Evolutionary conservation across 2,329 filamentous ascomycete genomes (phyloP).

Genomic region (Microcyclosporella mali): DNA sequence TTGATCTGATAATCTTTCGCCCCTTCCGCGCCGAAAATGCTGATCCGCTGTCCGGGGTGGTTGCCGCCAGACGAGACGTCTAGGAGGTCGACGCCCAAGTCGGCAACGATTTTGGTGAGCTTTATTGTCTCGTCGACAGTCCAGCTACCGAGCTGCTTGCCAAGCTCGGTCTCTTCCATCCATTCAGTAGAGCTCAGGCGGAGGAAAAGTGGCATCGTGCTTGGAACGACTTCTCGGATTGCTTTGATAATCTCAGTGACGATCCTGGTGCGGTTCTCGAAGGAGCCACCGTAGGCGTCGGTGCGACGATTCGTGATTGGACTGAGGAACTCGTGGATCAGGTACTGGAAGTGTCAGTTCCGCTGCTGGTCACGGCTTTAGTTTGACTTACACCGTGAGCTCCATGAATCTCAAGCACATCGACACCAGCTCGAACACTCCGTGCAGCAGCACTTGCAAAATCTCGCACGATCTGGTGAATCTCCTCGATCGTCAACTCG

Average conservation of each 20-base stretch:
- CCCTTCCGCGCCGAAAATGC: slow-evolving; percentile 27
- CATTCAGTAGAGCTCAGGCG: slow-evolving; percentile 68
- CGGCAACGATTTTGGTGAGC: slow-evolving; percentile 62
- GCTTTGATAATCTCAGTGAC: slow-evolving; percentile 56
- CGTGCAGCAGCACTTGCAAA: slow-evolving; percentile 58
- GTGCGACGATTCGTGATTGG: slow-evolving; percentile 62
- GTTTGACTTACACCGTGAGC: slow-evolving; percentile 62
- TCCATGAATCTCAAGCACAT: slow-evolving; percentile 72
- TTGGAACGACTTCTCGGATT: slow-evolving; percentile 53
- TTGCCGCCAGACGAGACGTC: slow-evolving; percentile 76
- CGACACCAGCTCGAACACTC: slow-evolving; percentile 56
- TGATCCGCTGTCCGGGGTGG: slow-evolving; percentile 46
- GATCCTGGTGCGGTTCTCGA: slow-evolving; percentile 65
- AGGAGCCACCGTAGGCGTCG: slow-evolving; percentile 60
- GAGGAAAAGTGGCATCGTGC: slow-evolving; percentile 63
- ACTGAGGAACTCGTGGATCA: slow-evolving; percentile 63
- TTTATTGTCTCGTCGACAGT: slow-evolving; percentile 56
- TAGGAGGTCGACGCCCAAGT: slow-evolving; percentile 72
- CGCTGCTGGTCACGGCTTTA: no score
- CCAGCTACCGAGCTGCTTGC: slow-evolving; percentile 56
- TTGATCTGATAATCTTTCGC: slow-evolving; percentile 46
- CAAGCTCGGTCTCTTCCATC: slow-evolving; percentile 55
- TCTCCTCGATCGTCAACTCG: slow-evolving; percentile 58
- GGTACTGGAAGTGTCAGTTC: slow-evolving; percentile 44
- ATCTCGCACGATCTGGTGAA: slow-evolving; percentile 56